Base-by-base conservation (phyloP, 352 stramenopile genomes). In the Globisporangium yorkense region DNA sequence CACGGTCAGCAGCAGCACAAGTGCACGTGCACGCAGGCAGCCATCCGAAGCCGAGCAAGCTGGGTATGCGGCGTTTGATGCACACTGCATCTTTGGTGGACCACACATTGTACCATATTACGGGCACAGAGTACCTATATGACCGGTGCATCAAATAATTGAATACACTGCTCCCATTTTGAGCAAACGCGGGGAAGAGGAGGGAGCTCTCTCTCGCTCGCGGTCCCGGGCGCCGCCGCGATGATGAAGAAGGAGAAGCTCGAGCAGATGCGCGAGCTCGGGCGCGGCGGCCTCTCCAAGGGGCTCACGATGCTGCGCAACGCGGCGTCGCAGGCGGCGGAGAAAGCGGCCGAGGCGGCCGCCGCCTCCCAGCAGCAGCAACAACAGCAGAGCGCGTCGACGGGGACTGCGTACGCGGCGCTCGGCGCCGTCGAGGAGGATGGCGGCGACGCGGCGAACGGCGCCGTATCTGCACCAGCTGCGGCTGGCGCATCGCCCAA, bases 171-270 rank as follows among this genome's bases (percentile, higher is more conserved):
- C 33, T 37, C 33, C 33, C 33, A 37, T 37, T 37, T 27, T 10
- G 33, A 37, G 5, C 33, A 37, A 37, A 37, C 5, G 9, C 6
- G 6, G 33, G 33, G 33, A 37, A 10, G 33, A 10, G 33, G 9
- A 37, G 24, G 24, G 24, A 27, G 24, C 24, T 27, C 24, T 27
- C 40, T 18, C 10, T 45, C 18, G 15, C 16, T 46, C 41, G 15
- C 16, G 5, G 8, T 24, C 15, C 3, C 16, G 5, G 5, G 16
- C 41, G 31, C 48, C 16, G 44, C 16, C 16, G 39, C 47, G 20
- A 65, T 65, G 59, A 93, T 93, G 77, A 93, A 92, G 72, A 92
- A 93, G 70, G 82, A 95, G 68, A 87, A 88, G 71, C 77, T 95
- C 29, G 86, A 92, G 71, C 81, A 95, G 63, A 95, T 95, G 84